phyloP scores from a whole-genome alignment of 371 early-diverging fungal species.

The Apophysomyces elegans region DNA sequence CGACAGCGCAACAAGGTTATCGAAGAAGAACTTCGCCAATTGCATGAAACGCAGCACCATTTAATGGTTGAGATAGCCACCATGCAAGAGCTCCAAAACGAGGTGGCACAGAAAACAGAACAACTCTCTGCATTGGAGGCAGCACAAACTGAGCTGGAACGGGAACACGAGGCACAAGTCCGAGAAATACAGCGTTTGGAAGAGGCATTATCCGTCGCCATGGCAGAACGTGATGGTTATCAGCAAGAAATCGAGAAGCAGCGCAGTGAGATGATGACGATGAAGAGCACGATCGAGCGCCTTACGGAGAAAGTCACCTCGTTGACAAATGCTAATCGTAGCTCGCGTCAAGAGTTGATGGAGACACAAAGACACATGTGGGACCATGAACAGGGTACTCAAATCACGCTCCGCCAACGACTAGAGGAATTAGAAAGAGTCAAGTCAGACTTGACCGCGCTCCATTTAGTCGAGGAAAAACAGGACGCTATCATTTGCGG shows the following conservation, averaged over 20 bases:
- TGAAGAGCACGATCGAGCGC: neutral
- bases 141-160: slow-evolving; percentile 2
- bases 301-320: slow-evolving; percentile 6
- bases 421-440: slow-evolving; percentile 40
- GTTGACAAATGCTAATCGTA: slow-evolving; percentile 8
- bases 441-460: slow-evolving; percentile 29
- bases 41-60: neutral
- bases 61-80: slow-evolving; percentile 4
- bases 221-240: neutral
- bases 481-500: slow-evolving; percentile 47
- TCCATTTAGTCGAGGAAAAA: slow-evolving; percentile 37
- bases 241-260: neutral
- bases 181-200: neutral
- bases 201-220: neutral
- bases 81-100: slow-evolving; percentile 2
- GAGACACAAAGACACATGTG: slow-evolving; percentile 27
- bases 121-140: slow-evolving; percentile 1
- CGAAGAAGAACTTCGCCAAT: slow-evolving; percentile 20
- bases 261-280: slow-evolving; percentile 1
- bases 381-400: slow-evolving; percentile 34
- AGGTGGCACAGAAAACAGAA: slow-evolving; percentile 5
- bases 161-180: neutral
- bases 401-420: slow-evolving; percentile 26
- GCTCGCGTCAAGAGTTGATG: neutral
- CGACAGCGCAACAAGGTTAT: slow-evolving; percentile 25